Base-by-base conservation (phyloP, 768 basidiomycete species). In the Leucogyrophana mollusca region DNA sequence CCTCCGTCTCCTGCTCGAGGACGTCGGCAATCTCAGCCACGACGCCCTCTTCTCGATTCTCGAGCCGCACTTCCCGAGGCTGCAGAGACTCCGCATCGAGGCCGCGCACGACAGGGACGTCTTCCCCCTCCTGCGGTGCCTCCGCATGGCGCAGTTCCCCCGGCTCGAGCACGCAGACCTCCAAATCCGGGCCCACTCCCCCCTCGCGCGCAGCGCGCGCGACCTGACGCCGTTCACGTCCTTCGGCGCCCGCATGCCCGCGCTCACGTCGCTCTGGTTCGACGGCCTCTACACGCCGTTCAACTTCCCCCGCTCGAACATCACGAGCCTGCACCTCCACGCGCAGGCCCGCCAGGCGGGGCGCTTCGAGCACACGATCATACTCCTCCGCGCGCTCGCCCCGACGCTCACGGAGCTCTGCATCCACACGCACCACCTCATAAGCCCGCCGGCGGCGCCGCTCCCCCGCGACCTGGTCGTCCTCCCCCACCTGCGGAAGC, bases 1-100 rank as follows among this genome's bases (percentile, higher is more conserved):
- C 23, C 58, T 78, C 9, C 58, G 67, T 34, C 50, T 77, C 7
- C 21, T 55, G 60, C 8, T 50, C 6, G n/a, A 16, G 16, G 35
- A 37, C 35, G 9, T 37, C 35, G 35, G 20, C 7, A 6, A 7
- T 37, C 7, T 16, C 8, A 6, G 9, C 9, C 7, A 7, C 8
- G 35, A 21, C 7, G 8, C 8, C 20, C 7, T 16, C 6, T 7
- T 37, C 6, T 16, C 16, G 16, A 16, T 16, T 7, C 35, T 37
- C n/a, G 7, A 16, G 8, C 35, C 16, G 7, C n/a, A 16, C n/a
- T 37, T 21, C n/a, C n/a, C 6, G 8, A 16, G 35, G n/a, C 20
- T 16, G 35, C 35, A n/a, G 7, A 21, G 9, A 37, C 6, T 37
- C n/a, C 20, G 20, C 35, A n/a, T 37, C 35, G 20, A 37, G n/a